A percentile compares a stretch with the other conserved stretches of the same genome.
phyloP scores from a whole-genome alignment of 352 stramenopile genomes.

The Globisporangium paddicum region DNA sequence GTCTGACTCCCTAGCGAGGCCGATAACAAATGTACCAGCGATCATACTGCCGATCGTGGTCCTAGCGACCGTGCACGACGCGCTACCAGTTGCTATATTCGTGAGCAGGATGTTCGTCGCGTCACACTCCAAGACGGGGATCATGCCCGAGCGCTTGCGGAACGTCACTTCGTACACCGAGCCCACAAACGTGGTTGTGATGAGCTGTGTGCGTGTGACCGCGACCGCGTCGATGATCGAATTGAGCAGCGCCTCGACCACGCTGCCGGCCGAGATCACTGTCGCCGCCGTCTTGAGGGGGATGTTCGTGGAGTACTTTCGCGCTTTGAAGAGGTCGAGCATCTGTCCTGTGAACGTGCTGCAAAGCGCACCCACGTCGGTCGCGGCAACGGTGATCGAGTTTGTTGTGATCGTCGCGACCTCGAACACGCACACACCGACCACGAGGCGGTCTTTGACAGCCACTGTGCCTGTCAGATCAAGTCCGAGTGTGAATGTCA shows the following conservation, averaged over 20 bases:
- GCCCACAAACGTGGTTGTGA: conserved; percentile 46
- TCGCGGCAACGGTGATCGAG: conserved; percentile 28
- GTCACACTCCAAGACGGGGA: conserved; percentile 50
- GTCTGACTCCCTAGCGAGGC: conserved; percentile 39
- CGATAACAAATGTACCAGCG: conserved; percentile 54
- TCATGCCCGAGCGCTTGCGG: conserved; percentile 43
- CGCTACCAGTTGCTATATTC: conserved; percentile 11
- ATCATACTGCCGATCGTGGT: conserved; percentile 62
- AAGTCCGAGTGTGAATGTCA: conserved; percentile 31
- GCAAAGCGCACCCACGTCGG: conserved; percentile 48
- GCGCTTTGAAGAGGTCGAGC: conserved; percentile 54
- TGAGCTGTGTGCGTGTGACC: conserved; percentile 28
- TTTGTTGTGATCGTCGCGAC: conserved; percentile 23
- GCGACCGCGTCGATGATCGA: conserved; percentile 48
- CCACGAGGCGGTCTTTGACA: conserved; percentile 31
- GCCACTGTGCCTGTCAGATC: conserved; percentile 17
- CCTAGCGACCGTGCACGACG: conserved; percentile 27
- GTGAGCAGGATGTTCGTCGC: conserved; percentile 25
- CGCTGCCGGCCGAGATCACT: conserved; percentile 27
- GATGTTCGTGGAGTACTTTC: conserved; percentile 31
- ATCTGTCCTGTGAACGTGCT: conserved; percentile 34
- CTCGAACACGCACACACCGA: conserved; percentile 56
- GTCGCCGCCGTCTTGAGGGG: conserved; percentile 38
- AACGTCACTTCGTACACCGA: conserved; percentile 66
- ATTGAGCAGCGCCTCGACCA: conserved; percentile 44